Conservation (phyloP, 257 asterid species). For the Solanum sparsipilum region DNA sequence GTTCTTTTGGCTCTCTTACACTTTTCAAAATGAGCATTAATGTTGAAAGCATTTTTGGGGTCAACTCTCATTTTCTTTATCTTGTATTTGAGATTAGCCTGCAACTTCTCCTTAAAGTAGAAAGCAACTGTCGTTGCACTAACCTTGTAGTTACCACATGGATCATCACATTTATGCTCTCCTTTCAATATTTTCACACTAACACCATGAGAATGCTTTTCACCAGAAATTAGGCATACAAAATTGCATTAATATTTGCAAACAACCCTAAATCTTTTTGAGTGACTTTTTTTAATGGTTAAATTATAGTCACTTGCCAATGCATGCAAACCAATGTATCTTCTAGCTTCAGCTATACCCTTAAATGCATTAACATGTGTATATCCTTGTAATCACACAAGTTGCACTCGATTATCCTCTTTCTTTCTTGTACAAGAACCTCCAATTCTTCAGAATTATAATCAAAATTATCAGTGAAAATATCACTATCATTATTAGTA, state of each 20-base stretch:
- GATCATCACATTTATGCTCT: background rate
- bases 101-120: background rate
- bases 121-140: background rate
- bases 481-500: background rate
- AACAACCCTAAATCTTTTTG: background rate
- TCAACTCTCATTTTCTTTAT: background rate
- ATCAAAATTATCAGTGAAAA: background rate
- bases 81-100: background rate
- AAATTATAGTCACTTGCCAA: background rate
- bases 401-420: background rate
- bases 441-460: background rate
- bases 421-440: background rate
- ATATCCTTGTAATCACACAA: background rate
- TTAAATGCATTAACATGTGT: background rate
- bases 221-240: background rate
- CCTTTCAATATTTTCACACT: background rate
- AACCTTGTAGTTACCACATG: background rate
- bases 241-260: background rate
- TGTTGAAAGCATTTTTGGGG: background rate
- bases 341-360: background rate
- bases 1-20: background rate
- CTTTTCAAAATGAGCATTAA: background rate
- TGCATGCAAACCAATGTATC: background rate
- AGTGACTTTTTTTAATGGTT: background rate
- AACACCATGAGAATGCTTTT: background rate